A percentile compares a stretch with the other conserved stretches of the same genome.
Evolutionary conservation across 2,329 filamentous ascomycete species (phyloP).

Genomic region (Neonectria sp.): DNA sequence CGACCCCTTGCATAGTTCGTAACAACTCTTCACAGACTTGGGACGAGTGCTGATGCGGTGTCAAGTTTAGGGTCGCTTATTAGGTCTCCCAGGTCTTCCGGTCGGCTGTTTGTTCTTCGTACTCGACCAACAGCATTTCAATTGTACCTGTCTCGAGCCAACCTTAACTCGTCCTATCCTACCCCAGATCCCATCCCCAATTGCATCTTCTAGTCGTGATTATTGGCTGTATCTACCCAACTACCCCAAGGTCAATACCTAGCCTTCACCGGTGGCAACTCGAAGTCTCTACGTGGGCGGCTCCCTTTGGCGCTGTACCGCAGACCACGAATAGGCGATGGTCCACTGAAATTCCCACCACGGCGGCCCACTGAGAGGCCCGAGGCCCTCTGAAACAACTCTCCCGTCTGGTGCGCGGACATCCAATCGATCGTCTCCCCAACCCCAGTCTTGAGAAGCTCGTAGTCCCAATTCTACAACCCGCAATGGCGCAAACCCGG

Average conservation of each 20-base stretch:
- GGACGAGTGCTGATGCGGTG: neutral
- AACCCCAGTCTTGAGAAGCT: constrained; percentile 45
- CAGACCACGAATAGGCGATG: neutral
- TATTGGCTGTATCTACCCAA: neutral
- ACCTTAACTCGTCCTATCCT: neutral
- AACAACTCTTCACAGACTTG: neutral
- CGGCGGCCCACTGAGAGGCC: constrained; percentile 9
- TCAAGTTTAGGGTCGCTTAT: neutral
- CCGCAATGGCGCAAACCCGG: constrained; percentile 7
- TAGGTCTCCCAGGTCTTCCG: neutral
- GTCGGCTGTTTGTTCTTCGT: neutral
- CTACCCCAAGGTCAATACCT: neutral
- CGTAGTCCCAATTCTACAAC: constrained; percentile 17
- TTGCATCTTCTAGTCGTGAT: neutral
- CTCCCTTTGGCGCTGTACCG: constrained; percentile 23
- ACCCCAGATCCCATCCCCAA: neutral
- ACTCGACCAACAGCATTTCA: neutral
- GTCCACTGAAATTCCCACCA: neutral
- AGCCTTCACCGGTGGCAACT: constrained; percentile 11
- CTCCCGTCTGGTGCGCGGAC: constrained; percentile 31
- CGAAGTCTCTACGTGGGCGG: constrained; percentile 23
- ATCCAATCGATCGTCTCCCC: constrained; percentile 41
- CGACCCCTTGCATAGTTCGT: neutral
- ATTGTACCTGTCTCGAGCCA: neutral
- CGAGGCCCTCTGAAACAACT: constrained; percentile 45